These are phyloP conservation scores for Perkinsus olseni DNA, from an alignment of 169 alveolate species.

Conservation along the genomic window DNA sequence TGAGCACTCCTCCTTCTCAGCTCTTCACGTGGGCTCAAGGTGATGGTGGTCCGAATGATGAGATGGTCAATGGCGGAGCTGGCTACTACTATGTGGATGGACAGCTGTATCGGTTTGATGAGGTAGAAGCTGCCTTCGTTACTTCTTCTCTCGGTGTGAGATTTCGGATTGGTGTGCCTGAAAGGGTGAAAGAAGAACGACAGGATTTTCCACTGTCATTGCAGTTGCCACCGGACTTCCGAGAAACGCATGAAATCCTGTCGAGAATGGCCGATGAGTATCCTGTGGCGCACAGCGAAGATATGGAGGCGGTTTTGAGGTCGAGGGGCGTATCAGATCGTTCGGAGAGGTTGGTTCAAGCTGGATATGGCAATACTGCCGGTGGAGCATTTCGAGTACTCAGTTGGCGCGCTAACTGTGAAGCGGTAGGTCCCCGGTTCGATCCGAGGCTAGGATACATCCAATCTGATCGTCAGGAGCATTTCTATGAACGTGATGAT, in stretches of 20 bases:
- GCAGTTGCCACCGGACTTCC: not conserved
- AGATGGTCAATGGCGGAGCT: not conserved
- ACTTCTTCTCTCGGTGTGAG: no score
- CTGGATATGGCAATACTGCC: not conserved
- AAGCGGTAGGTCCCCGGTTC: not conserved
- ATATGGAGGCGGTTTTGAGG: not conserved
- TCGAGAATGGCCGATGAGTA: not conserved
- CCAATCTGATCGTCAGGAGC: not conserved
- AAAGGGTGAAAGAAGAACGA: no score
- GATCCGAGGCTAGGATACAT: not conserved
- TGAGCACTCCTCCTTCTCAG: not conserved
- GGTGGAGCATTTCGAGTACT: not conserved
- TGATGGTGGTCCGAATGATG: not conserved
- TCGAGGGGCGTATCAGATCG: not conserved
- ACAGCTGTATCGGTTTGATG: not conserved
- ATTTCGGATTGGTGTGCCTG: no score
- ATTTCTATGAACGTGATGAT: not conserved
- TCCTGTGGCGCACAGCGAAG: not conserved
- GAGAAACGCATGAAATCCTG: not conserved
- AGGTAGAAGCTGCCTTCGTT: not conserved
- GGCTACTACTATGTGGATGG: not conserved
- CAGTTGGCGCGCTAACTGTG: not conserved
- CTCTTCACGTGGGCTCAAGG: not conserved
- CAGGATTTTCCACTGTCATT: not conserved
- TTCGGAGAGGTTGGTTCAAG: not conserved